These are phyloP conservation scores for Coemansia sp. DNA, from an alignment of 192 early-diverging fungal species.

Conservation along the genomic window DNA sequence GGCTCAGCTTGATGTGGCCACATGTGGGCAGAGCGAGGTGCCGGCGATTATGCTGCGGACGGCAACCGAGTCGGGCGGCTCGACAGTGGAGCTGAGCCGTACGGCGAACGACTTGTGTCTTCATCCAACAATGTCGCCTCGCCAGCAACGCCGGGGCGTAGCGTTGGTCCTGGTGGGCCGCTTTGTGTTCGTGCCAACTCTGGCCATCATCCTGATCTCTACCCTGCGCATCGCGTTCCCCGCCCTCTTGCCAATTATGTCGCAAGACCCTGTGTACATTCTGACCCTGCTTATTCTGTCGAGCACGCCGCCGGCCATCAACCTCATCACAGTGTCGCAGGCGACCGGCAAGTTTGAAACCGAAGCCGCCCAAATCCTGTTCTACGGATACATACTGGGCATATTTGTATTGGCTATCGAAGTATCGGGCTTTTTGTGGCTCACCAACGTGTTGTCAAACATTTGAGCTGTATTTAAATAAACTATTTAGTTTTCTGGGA, in stretches of 20 bases:
- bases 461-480: conserved; percentile 13
- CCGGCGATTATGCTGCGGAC: conserved; percentile 38
- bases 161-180: conserved; percentile 42
- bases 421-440: conserved; percentile 53
- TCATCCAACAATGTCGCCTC: neutral
- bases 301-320: conserved; percentile 69
- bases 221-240: conserved; percentile 44
- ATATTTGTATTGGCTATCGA: conserved; percentile 48
- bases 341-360: conserved; percentile 69
- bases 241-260: conserved; percentile 48
- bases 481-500: conserved; percentile 4
- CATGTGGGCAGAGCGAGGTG: neutral
- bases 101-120: neutral
- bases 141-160: conserved; percentile 30
- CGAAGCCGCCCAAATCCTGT: conserved; percentile 65
- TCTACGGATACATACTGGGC: conserved; percentile 64
- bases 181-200: conserved; percentile 51
- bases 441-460: conserved; percentile 26
- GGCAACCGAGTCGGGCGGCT: conserved; percentile 21
- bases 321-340: conserved; percentile 68
- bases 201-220: conserved; percentile 42
- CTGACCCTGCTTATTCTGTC: conserved; percentile 63
- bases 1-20: neutral
- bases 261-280: conserved; percentile 64
- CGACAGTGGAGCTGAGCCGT: neutral